These are phyloP conservation scores for Artemisia tridentata DNA, from an alignment of 129 eudicot species.

Conservation along the genomic window DNA sequence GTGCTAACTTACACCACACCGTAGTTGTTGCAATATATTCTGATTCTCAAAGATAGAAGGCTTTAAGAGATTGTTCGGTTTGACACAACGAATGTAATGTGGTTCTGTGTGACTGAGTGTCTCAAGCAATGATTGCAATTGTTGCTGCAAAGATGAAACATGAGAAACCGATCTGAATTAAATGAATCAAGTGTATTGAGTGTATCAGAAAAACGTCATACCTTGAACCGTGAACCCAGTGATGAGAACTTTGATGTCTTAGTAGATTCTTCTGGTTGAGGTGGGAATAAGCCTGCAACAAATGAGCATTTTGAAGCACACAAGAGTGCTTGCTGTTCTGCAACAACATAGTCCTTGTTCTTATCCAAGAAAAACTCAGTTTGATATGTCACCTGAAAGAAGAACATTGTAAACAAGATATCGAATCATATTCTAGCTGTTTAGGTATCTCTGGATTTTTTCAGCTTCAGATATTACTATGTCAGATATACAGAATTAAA, in stretches of 20 bases:
- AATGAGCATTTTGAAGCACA: constrained; percentile 79
- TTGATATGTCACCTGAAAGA: constrained; percentile 82
- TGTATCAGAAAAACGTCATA: constrained; percentile 22
- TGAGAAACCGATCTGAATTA: constrained; percentile 8
- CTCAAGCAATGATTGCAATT: constrained; percentile 80
- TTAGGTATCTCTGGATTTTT: background rate
- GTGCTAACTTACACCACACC: constrained; percentile 82
- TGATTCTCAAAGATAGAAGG: constrained; percentile 81
- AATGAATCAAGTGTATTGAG: background rate
- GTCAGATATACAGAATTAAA: constrained; percentile 14
- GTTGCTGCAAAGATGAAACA: constrained; percentile 47
- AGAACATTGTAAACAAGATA: constrained; percentile 13
- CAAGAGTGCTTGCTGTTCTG: constrained; percentile 90
- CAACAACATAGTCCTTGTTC: constrained; percentile 90
- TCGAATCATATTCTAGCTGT: background rate
- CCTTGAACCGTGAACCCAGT: constrained; percentile 80
- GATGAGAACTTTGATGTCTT: constrained; percentile 87
- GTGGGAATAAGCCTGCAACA: constrained; percentile 80
- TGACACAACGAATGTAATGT: constrained; percentile 90
- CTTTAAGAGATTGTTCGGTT: constrained; percentile 87
- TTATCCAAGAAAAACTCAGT: constrained; percentile 83
- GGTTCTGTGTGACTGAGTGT: constrained; percentile 93
- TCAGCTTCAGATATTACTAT: background rate
- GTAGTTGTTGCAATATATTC: constrained; percentile 83
- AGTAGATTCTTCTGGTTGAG: constrained; percentile 68